A percentile compares a stretch with the other conserved stretches of the same genome.
These are phyloP conservation scores for Geotrichum candidum DNA, from an alignment of 1,139 yeast genomes.

Conservation along the genomic window DNA sequence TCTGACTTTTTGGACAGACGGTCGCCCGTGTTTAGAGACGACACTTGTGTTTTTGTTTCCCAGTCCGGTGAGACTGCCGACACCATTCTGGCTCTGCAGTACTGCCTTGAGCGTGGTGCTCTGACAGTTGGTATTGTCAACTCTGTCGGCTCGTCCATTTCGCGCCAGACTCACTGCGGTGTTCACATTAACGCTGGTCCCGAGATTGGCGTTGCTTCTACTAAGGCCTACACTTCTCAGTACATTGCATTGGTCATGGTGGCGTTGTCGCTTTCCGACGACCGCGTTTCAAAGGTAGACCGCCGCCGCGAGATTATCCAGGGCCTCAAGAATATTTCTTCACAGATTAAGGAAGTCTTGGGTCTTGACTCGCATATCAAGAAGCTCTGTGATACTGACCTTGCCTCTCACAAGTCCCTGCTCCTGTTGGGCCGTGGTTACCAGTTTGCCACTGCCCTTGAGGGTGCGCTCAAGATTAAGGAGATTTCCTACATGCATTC, in stretches of 20 bases:
- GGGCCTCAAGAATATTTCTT: constrained; percentile 79
- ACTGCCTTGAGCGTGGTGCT: constrained; percentile 96
- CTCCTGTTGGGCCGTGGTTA: constrained; percentile 94
- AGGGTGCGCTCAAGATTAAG: constrained; percentile 96
- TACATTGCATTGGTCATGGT: constrained; percentile 95
- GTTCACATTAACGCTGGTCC: constrained; percentile 99
- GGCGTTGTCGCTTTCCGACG: constrained; percentile 90
- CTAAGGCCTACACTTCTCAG: constrained; percentile 98
- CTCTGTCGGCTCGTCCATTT: constrained; percentile 92
- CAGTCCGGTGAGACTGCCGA: constrained; percentile 99
- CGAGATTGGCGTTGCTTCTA: constrained; percentile 99
- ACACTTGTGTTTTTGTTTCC: constrained; percentile 93
- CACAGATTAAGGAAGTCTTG: constrained; percentile 75
- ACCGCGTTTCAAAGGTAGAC: constrained; percentile 65
- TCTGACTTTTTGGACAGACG: constrained; percentile 94
- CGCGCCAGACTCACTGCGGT: constrained; percentile 97
- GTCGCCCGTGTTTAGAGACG: constrained; percentile 96
- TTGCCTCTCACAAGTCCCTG: constrained; percentile 79
- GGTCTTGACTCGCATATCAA: constrained; percentile 69
- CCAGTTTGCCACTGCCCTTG: constrained; percentile 95
- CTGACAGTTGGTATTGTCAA: constrained; percentile 93
- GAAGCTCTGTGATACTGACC: constrained; percentile 61
- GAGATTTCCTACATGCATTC: constrained; percentile 99
- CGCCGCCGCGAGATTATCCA: constrained; percentile 84
- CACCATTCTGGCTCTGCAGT: constrained; percentile 91